These are phyloP conservation scores for Talaromyces stipitatus DNA, from an alignment of 495 filamentous ascomycete genomes.

Conservation along the genomic window DNA sequence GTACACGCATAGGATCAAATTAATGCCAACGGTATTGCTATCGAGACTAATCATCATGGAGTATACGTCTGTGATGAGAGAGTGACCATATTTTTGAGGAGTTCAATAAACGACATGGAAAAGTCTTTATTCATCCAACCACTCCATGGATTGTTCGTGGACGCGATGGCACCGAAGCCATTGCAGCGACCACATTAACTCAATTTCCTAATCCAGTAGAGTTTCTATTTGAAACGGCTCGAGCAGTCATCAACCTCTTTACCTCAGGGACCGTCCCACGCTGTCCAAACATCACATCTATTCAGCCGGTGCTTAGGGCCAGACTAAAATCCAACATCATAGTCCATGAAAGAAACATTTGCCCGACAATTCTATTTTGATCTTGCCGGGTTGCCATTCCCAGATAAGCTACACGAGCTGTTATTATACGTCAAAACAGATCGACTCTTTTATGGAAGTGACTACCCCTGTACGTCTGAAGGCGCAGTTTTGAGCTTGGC, in stretches of 20 bases:
- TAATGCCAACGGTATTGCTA: conserved; percentile 38
- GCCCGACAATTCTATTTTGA: conserved; percentile 39
- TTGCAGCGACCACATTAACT: conserved; percentile 14
- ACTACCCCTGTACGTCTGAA: conserved; percentile 27
- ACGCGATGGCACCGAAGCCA: conserved; percentile 6
- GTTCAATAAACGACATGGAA: conserved; percentile 24
- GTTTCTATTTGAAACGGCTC: conserved; percentile 49
- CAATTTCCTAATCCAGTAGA: conserved; percentile 43
- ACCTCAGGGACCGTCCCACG: conserved; percentile 34
- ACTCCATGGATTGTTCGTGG: conserved; percentile 14
- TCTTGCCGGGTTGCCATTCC: conserved; percentile 43
- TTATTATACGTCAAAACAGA: conserved; percentile 18
- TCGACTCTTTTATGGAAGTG: conserved; percentile 41
- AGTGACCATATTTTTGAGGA: conserved; percentile 29
- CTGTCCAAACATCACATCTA: conserved; percentile 34
- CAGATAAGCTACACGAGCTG: conserved; percentile 31
- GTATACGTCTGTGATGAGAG: conserved; percentile 40
- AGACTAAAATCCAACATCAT: conserved; percentile 6
- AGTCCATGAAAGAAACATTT: conserved; percentile 20
- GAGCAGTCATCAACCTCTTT: conserved; percentile 42
- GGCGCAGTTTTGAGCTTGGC: not conserved
- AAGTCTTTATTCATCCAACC: conserved; percentile 49
- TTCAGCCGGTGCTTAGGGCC: conserved; percentile 16
- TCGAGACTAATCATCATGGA: conserved; percentile 42
- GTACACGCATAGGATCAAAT: conserved; percentile 27